Evolutionary conservation across 345 rosid genomes (phyloP), one percentile per base, ranked within the genome.

Genomic region (Excoecaria cochinchinensis): DNA sequence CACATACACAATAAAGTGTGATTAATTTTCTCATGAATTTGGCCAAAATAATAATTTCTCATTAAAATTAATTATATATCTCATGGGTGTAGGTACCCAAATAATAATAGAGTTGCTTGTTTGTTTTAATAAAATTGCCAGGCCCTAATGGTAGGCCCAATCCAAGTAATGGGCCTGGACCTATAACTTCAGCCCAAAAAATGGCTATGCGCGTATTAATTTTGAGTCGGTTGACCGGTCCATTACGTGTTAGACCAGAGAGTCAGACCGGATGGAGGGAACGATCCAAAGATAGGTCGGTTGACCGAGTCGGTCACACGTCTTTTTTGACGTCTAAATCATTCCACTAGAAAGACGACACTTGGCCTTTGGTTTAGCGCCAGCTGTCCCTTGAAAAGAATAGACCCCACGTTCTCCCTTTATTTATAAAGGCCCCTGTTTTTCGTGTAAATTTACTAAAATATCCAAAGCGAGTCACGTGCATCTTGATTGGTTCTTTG

Each of bases 281-380:
- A 31, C 2, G 31, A 64, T 58, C 21, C 64, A 9, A 51, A 69
- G 55, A 50, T 46, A 31, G 19, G 75, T 57, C 40, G 67, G 31
- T 3, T 40, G 74, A 16, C 64, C 17, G 36, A 64, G 3, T 44
- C 31, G n/a, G 42, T 15, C 16, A 47, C 70, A 12, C 72, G 85
- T 73, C 78, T 67, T 57, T 60, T 10, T 68, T 5, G 10, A 73
- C 46, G 82, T 70, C 70, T 58, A 58, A 79, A 79, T 74, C 81
- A 71, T 15, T 8, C 74, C 76, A 25, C 48, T 53, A 1, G 5
- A 14, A 3, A 9, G 13, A 5, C 0, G 74, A 62, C 85, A 86
- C 81, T 76, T 60, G 62, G 25, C 39, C 38, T 0, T n/a, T 61
- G 0, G 0, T 12, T 46, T 10, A 0, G 42, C 39, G 53, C 81